phyloP scores from a whole-genome alignment of 2,329 filamentous ascomycete species.

The Elsinoe australis region DNA sequence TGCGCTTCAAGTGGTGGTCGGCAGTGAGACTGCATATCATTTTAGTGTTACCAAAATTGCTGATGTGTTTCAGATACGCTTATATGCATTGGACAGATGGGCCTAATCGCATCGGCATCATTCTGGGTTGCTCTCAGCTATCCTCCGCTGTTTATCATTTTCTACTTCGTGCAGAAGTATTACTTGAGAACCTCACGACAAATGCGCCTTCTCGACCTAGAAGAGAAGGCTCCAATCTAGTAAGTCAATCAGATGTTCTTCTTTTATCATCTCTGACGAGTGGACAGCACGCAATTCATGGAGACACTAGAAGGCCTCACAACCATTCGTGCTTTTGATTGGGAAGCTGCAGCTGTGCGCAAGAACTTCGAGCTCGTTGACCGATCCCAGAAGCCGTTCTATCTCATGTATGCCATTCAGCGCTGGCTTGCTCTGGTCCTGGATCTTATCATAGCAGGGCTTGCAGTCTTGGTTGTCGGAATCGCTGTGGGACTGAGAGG shows the following conservation, averaged over 20 bases:
- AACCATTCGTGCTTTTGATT: conserved; percentile 48
- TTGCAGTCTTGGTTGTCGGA: conserved; percentile 30
- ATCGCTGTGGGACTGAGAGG: conserved; percentile 30
- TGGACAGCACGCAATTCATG: conserved; percentile 8
- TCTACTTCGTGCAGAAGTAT: conserved; percentile 40
- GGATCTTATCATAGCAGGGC: conserved; percentile 33
- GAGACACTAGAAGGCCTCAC: conserved; percentile 38
- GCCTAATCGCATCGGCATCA: conserved; percentile 35
- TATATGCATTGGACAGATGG: conserved; percentile 19
- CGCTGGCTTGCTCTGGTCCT: conserved; percentile 39
- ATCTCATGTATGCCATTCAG: conserved; percentile 40
- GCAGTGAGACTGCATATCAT: neutral
- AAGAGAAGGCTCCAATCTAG: conserved; percentile 44
- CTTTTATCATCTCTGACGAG: neutral
- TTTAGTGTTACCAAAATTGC: neutral
- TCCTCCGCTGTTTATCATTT: conserved; percentile 28
- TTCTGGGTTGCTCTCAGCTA: conserved; percentile 35
- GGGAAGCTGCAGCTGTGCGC: conserved; percentile 34
- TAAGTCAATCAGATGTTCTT: conserved; percentile 37
- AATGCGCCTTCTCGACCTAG: conserved; percentile 47
- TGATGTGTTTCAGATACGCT: conserved; percentile 10
- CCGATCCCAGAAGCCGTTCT: conserved; percentile 38
- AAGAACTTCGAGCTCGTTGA: conserved; percentile 36
- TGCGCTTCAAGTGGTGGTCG: conserved; percentile 10
- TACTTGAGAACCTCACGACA: conserved; percentile 44